Evolutionary conservation across 495 filamentous ascomycete species (phyloP).

Genomic region (Neohortaea acidophila): DNA sequence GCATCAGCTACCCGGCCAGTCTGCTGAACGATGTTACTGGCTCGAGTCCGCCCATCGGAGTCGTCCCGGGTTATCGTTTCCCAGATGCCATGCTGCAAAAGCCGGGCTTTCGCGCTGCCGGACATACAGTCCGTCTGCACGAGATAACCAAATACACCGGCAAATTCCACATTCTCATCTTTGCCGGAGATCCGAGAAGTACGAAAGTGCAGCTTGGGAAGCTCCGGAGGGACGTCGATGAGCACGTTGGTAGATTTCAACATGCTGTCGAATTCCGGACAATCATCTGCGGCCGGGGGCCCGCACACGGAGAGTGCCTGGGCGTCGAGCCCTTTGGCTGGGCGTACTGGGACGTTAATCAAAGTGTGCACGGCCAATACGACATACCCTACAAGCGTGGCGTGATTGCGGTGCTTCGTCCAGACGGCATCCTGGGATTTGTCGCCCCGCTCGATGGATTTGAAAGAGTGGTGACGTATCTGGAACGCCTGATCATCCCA

Average conservation of each 20-base stretch:
- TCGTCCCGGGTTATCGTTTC: conserved; percentile 1
- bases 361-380: background rate
- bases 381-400: background rate
- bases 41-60: background rate
- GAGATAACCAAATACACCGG: conserved; percentile 2
- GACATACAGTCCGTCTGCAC: background rate
- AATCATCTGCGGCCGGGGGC: background rate
- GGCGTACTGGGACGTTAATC: conserved; percentile 4
- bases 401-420: conserved; percentile 2
- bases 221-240: background rate
- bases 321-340: conserved; percentile 1
- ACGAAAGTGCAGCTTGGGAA: background rate
- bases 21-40: conserved; percentile 2
- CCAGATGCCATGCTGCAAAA: background rate
- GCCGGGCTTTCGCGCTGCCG: background rate
- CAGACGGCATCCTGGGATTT: conserved; percentile 3
- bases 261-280: conserved; percentile 4
- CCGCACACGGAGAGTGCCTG: conserved; percentile 4
- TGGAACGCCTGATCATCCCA: conserved; percentile 1
- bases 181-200: background rate
- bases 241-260: background rate
- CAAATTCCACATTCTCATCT: conserved; percentile 1
- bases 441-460: background rate
- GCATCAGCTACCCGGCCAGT: conserved; percentile 2
- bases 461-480: background rate